Conservation (phyloP, 163 green algal genomes). For the Trebouxiophyceae sp. region DNA sequence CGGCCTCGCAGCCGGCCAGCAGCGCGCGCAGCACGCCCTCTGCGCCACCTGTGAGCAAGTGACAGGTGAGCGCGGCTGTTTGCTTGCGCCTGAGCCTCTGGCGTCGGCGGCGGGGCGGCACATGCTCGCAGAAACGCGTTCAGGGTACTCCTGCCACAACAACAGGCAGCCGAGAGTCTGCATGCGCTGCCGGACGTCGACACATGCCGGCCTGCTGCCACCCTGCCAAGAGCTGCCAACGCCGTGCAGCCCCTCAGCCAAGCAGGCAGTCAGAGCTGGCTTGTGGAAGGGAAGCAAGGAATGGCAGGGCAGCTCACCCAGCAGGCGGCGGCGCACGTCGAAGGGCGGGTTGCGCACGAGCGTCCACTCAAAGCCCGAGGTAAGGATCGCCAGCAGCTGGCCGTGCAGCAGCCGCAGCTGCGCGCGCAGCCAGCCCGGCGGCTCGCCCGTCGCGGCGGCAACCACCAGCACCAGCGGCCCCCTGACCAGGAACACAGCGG, state of each 20-base stretch:
- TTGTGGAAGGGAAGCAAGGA: background rate
- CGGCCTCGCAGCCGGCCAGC: constrained; percentile 24
- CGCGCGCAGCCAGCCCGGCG: constrained; percentile 30
- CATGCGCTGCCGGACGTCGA: too few species aligned
- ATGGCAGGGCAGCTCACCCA: constrained; percentile 25
- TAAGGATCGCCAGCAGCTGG: constrained; percentile 51
- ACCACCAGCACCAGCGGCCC: constrained; percentile 62
- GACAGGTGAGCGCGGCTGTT: too few species aligned
- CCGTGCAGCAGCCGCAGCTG: constrained; percentile 69
- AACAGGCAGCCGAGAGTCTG: too few species aligned
- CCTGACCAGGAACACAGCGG: constrained; percentile 49
- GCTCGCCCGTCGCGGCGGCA: constrained; percentile 43
- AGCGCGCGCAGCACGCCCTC: constrained; percentile 53
- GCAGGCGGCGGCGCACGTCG: constrained; percentile 41
- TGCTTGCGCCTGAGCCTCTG: too few species aligned
- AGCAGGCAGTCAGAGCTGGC: too few species aligned
- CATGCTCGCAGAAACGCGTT: too few species aligned
- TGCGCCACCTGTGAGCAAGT: too few species aligned
- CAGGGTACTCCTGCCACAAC: too few species aligned
- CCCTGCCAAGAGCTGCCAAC: too few species aligned
- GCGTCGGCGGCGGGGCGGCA: too few species aligned
- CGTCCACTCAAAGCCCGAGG: constrained; percentile 44
- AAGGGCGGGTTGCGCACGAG: constrained; percentile 48
- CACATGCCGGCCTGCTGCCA: too few species aligned
- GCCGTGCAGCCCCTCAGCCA: too few species aligned